These are phyloP conservation scores for Nemania sp. DNA, from an alignment of 2,329 filamentous ascomycete species.

Conservation along the genomic window DNA sequence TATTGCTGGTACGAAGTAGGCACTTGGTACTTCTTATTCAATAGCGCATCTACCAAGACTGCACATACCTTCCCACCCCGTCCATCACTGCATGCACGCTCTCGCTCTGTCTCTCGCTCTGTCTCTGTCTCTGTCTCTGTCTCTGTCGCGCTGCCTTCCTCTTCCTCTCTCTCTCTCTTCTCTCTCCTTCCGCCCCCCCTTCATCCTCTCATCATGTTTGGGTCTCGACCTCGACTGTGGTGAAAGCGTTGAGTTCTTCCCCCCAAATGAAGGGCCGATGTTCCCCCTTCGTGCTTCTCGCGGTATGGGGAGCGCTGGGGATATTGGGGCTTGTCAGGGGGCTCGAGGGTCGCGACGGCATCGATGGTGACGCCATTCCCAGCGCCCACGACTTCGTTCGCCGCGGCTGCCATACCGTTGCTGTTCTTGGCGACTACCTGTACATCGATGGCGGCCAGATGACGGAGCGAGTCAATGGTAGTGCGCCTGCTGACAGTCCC, in stretches of 20 bases:
- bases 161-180: neutral
- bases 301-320: conserved; percentile 36
- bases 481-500: conserved; percentile 28
- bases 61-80: too few relatives aligned
- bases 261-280: conserved; percentile 40
- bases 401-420: conserved; percentile 27
- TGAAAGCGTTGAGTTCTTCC: conserved; percentile 27
- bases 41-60: too few relatives aligned
- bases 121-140: conserved; percentile 3
- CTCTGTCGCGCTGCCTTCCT: neutral
- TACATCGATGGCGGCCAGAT: conserved; percentile 47
- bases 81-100: too few relatives aligned
- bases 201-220: conserved; percentile 31
- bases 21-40: too few relatives aligned
- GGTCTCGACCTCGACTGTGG: conserved; percentile 31
- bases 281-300: conserved; percentile 34
- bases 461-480: conserved; percentile 36
- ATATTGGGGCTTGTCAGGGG: conserved; percentile 27
- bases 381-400: conserved; percentile 34
- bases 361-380: conserved; percentile 23
- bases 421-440: conserved; percentile 44
- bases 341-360: conserved; percentile 29
- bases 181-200: neutral
- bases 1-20: too few relatives aligned
- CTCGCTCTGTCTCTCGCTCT: conserved; percentile 20